phyloP scores from a whole-genome alignment of 257 asterid genomes.

The Lithospermum erythrorhizon region DNA sequence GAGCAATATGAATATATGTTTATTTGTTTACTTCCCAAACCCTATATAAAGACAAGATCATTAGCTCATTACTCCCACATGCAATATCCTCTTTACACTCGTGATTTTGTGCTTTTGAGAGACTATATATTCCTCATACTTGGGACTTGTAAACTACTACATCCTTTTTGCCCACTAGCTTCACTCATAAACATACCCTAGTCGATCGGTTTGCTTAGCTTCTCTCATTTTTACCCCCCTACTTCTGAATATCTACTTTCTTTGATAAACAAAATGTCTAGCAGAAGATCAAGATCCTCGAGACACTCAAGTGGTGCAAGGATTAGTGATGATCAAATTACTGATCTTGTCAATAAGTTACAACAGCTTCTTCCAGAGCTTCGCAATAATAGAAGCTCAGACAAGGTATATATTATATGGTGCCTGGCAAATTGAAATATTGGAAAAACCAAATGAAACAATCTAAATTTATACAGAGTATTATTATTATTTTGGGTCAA shows the following conservation, averaged over 20 bases:
- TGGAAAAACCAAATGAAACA: background rate
- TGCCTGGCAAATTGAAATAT: background rate
- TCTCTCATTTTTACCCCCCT: too few relatives aligned
- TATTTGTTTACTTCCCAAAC: background rate
- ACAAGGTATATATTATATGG: slow-evolving; percentile 43
- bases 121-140: too few relatives aligned
- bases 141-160: too few relatives aligned
- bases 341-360: slow-evolving; percentile 47
- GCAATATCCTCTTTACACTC: background rate
- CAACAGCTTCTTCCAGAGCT: slow-evolving; percentile 56
- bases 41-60: background rate
- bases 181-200: too few relatives aligned
- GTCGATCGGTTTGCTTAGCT: too few relatives aligned
- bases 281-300: slow-evolving; percentile 48
- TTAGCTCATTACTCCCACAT: background rate
- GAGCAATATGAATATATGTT: too few relatives aligned
- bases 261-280: slow-evolving; percentile 28
- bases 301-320: slow-evolving; percentile 24
- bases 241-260: background rate
- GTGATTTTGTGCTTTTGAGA: too few relatives aligned
- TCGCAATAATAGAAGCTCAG: slow-evolving; percentile 28
- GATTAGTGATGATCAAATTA: slow-evolving; percentile 43
- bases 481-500: background rate
- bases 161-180: too few relatives aligned
- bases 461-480: background rate